A percentile compares a stretch with the other conserved stretches of the same genome.
Evolutionary conservation across 306 rosid species (phyloP).

Genomic region (Vicia sativa): DNA sequence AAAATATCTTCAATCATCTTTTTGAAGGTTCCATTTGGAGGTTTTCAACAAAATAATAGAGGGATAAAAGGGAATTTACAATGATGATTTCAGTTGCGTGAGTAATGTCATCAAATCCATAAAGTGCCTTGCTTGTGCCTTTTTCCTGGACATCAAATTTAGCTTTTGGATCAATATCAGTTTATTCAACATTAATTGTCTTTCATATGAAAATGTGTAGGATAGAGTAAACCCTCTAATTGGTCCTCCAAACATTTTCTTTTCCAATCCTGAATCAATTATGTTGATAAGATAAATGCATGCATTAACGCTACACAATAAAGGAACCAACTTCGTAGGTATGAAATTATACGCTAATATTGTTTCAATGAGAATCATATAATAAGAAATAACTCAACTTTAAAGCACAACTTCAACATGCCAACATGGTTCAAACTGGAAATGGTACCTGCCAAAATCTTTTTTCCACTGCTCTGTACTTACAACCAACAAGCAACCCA

Average conservation of each 20-base stretch:
- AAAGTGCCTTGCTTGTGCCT: constrained; percentile 70
- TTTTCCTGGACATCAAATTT: constrained; percentile 60
- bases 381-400: constrained; percentile 11
- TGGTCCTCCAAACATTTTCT: background rate
- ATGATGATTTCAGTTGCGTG: constrained; percentile 70
- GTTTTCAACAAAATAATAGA: constrained; percentile 13
- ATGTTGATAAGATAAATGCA: background rate
- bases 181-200: constrained; percentile 9
- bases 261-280: constrained; percentile 4
- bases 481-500: constrained; percentile 83
- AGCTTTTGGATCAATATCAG: constrained; percentile 31
- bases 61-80: constrained; percentile 49
- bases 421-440: constrained; percentile 26
- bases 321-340: background rate
- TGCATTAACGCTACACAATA: no score
- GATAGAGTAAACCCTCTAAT: constrained; percentile 14
- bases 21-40: constrained; percentile 27
- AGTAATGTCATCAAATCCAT: constrained; percentile 81
- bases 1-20: constrained; percentile 10
- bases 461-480: constrained; percentile 70
- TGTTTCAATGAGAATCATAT: constrained; percentile 31
- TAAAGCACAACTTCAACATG: constrained; percentile 28
- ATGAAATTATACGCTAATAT: background rate
- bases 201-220: constrained; percentile 35
- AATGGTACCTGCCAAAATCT: constrained; percentile 85